phyloP scores from a whole-genome alignment of 352 stramenopile species.

The Pythium grandisporangium region DNA sequence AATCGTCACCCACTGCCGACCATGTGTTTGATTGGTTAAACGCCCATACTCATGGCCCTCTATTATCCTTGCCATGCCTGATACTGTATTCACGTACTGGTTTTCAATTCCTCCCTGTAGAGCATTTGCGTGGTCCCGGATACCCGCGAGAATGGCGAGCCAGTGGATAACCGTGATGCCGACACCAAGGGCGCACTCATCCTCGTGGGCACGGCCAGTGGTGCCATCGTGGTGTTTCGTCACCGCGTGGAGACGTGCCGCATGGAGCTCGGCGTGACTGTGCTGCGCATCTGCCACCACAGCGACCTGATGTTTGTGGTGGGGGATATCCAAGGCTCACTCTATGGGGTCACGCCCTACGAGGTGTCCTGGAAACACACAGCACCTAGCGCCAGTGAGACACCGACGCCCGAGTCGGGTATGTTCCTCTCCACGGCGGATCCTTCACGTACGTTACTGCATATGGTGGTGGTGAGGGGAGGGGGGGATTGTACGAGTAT shows the following conservation, averaged over 20 bases:
- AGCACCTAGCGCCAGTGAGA: not conserved
- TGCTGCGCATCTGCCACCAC: no score
- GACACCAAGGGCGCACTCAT: no score
- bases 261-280: no score
- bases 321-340: conserved; percentile 24
- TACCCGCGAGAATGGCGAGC: conserved; percentile 9
- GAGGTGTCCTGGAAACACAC: conserved; percentile 38
- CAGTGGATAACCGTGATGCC: no score
- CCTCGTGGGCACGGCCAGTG: conserved; percentile 22
- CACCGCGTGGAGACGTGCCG: conserved; percentile 27
- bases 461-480: no score
- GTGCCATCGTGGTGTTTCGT: conserved; percentile 38
- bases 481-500: no score
- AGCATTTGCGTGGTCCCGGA: conserved; percentile 10
- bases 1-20: no score
- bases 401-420: no score
- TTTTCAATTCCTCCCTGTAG: not conserved
- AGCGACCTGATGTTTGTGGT: conserved; percentile 22
- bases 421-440: no score
- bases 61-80: not conserved
- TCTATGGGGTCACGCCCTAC: conserved; percentile 46
- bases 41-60: no score
- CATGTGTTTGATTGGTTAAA: no score
- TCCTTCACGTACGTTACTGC: no score
- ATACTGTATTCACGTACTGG: not conserved